Percentiles rank a stretch among this genome's conserved stretches.
phyloP scores from a whole-genome alignment of 257 asterid species.

The Craterostigma plantagineum region DNA sequence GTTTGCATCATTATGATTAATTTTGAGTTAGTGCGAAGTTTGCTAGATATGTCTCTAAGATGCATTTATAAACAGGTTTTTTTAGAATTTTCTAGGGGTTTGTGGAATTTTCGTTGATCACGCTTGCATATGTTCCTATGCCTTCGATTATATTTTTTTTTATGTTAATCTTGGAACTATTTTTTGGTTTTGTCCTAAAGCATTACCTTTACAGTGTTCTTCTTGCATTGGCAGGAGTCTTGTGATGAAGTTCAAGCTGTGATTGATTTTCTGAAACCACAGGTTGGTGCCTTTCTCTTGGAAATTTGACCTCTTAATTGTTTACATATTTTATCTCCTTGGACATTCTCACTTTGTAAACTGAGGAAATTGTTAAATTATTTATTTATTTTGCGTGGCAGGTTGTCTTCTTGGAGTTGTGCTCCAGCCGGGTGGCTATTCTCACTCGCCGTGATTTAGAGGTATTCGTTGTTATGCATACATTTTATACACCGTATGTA shows the following conservation, averaged over 20 bases:
- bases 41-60: too few species aligned
- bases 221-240: slow-evolving; percentile 43
- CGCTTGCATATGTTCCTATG: background rate
- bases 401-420: slow-evolving; percentile 84
- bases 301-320: slow-evolving; percentile 7
- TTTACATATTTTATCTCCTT: slow-evolving; percentile 9
- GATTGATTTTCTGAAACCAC: slow-evolving; percentile 64
- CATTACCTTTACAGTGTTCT: background rate
- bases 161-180: too few species aligned
- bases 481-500: background rate
- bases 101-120: too few species aligned
- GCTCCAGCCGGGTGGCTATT: slow-evolving; percentile 57
- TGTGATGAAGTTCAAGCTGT: slow-evolving; percentile 74
- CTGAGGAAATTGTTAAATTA: background rate
- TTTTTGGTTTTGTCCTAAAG: background rate
- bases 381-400: slow-evolving; percentile 12
- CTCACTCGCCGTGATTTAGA: slow-evolving; percentile 57
- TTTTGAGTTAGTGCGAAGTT: too few species aligned
- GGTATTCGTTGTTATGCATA: slow-evolving; percentile 28
- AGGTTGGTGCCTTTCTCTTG: slow-evolving; percentile 19
- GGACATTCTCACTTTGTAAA: slow-evolving; percentile 3
- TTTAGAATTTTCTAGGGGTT: too few species aligned
- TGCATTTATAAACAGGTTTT: too few species aligned
- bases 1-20: too few species aligned
- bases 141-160: background rate